A percentile compares a stretch with the other conserved stretches of the same genome.
These are phyloP conservation scores for Diphasiastrum complanatum DNA, from an alignment of 83 land plant species.

Conservation along the genomic window DNA sequence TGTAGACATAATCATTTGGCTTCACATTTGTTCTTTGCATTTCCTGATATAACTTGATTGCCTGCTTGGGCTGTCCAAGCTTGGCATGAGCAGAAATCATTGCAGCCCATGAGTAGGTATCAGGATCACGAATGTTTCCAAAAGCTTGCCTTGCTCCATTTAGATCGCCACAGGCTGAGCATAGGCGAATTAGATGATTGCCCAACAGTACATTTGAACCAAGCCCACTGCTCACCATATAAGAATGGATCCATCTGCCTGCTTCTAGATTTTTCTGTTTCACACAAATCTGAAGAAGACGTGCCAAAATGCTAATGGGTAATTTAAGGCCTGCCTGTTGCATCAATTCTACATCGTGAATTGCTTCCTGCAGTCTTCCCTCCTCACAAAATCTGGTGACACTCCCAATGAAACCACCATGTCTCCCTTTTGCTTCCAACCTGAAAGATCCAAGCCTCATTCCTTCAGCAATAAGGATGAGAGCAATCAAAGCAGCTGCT, in stretches of 20 bases:
- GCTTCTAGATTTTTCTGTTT: background rate
- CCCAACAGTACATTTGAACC: constrained; percentile 23
- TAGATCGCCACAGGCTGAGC: constrained; percentile 32
- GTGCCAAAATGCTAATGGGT: too few relatives aligned
- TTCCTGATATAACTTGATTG: background rate
- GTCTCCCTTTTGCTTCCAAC: too few relatives aligned
- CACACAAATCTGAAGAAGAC: constrained; percentile 1
- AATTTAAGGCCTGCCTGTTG: too few relatives aligned
- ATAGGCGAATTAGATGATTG: constrained; percentile 47
- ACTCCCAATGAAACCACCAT: too few relatives aligned
- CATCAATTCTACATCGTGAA: too few relatives aligned
- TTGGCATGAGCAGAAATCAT: constrained; percentile 55
- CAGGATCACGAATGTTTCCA: constrained; percentile 19
- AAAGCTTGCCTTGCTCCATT: constrained; percentile 41
- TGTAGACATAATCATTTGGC: background rate
- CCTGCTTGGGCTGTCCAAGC: constrained; percentile 12
- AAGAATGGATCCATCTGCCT: background rate
- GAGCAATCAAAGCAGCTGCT: too few relatives aligned
- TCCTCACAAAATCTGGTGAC: too few relatives aligned
- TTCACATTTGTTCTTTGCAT: background rate
- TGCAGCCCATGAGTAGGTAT: constrained; percentile 57
- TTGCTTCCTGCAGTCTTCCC: too few relatives aligned
- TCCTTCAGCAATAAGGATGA: too few relatives aligned
- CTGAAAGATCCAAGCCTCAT: too few relatives aligned
- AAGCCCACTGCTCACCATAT: constrained; percentile 22